Evolutionary conservation across 306 rosid genomes (phyloP), one percentile per base, ranked within the genome.

Genomic region (Dalbergia cochinchinensis): DNA sequence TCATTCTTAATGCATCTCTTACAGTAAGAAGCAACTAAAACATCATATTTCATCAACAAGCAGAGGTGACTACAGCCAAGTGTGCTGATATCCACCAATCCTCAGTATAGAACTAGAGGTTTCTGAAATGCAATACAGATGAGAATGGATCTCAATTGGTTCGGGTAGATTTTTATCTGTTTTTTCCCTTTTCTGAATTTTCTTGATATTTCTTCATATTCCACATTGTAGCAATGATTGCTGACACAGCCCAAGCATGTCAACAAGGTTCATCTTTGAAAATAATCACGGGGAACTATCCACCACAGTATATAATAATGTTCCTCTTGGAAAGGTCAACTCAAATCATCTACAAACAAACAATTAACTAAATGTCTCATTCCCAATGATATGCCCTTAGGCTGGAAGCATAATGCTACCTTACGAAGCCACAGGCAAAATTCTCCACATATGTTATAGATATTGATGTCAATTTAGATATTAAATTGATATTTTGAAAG

Each of bases 341-440:
- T 20, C 7, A 20, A 59, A 65, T 12, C 48, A 65, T 35, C 66
- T 71, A 64, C 34, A 44, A 48, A 64, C 34, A 44, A 48, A 66
- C 15, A 45, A 71, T 64, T 26, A 55, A 45, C 69, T 31, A 12
- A 26, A 18, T 19, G 20, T 65, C 47, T 69, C 59, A 61, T 37
- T 61, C 78, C n/a, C 59, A 14, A 45, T 26, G 31, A 26, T 26
- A 63, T 64, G 39, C 64, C 19, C 59, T 39, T 65, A 9, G 41
- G 66, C 66, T 39, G 45, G 65, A 82, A 53, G 82, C 53, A 62
- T 63, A 77, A 70, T 10, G 35, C 68, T 66, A 61, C 59, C 26
- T 14, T 35, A 6, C 9, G 59, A 54, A 13, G 14, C 45, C 78
- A 13, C 34, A 65, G 44, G 16, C 63, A 61, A 54, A 75, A 22